Percentiles rank a stretch among this genome's conserved stretches.
Evolutionary conservation across 495 filamentous ascomycete species (phyloP).

Genomic region (Niebla homalea): DNA sequence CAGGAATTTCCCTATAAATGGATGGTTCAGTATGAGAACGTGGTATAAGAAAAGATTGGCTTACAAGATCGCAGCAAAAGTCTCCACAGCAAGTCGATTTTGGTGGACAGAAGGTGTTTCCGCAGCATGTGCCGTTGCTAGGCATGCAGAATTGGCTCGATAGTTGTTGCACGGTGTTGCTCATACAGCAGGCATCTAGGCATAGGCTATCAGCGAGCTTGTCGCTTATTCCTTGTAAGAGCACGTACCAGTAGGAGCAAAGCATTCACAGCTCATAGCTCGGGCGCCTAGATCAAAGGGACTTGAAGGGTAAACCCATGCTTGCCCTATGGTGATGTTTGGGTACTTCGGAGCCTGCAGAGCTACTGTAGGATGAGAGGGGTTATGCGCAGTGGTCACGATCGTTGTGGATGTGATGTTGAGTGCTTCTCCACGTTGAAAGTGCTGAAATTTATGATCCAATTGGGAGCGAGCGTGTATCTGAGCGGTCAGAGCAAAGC

Average conservation of each 20-base stretch:
- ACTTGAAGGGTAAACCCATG: slow-evolving; percentile 11
- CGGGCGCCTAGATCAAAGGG: slow-evolving; percentile 4
- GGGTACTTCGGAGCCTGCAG: slow-evolving; percentile 5
- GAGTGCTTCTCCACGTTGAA: too few species aligned
- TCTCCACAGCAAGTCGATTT: slow-evolving; percentile 12
- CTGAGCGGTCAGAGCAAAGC: too few species aligned
- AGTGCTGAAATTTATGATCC: too few species aligned
- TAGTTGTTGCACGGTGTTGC: not conserved
- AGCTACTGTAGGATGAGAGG: not conserved
- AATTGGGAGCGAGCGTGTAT: too few species aligned
- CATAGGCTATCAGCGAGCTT: not conserved
- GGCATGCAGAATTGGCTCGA: slow-evolving; percentile 9
- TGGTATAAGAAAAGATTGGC: not conserved
- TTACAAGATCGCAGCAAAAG: slow-evolving; percentile 12
- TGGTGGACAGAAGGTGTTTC: slow-evolving; percentile 4
- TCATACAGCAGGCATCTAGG: slow-evolving; percentile 12
- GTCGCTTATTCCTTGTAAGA: not conserved
- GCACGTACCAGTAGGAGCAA: slow-evolving; percentile 8
- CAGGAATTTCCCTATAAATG: not conserved
- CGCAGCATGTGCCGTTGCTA: slow-evolving; percentile 7
- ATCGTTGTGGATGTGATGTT: too few species aligned
- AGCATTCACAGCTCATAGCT: slow-evolving; percentile 13
- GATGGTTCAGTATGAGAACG: not conserved
- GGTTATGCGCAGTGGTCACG: too few species aligned
- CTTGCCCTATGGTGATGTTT: slow-evolving; percentile 8